A percentile compares a stretch with the other conserved stretches of the same genome.
Conservation (phyloP, 257 asterid genomes). For the Handroanthus guayacan region DNA sequence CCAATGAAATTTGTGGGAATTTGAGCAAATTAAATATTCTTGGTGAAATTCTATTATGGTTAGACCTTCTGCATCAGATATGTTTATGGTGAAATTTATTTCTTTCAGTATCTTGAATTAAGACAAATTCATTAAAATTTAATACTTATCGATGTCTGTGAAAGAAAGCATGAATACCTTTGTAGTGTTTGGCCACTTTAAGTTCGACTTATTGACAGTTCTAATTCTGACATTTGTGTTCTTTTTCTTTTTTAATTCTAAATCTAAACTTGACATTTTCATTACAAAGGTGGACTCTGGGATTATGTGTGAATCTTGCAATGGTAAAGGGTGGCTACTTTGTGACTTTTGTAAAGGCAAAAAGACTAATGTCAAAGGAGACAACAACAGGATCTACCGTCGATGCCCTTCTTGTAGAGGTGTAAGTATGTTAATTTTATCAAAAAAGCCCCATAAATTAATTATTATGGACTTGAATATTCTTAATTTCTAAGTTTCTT, state of each 20-base stretch:
- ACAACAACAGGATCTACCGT: conserved; percentile 65
- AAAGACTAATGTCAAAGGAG: conserved; percentile 70
- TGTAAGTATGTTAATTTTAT: conserved; percentile 47
- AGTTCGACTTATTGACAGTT: not conserved
- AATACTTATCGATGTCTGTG: no score
- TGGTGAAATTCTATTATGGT: no score
- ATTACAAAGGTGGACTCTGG: conserved; percentile 56
- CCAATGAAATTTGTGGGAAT: no score
- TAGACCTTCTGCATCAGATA: no score
- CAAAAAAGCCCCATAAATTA: no score
- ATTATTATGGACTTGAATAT: no score
- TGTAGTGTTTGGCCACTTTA: no score
- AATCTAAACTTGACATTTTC: not conserved
- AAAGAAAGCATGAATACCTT: not conserved
- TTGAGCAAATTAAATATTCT: no score
- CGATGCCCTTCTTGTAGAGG: conserved; percentile 90
- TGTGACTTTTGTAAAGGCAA: conserved; percentile 85
- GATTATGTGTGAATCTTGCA: conserved; percentile 60
- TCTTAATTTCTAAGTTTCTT: no score
- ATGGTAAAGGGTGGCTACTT: conserved; percentile 73
- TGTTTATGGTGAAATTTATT: no score
- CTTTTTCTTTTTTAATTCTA: not conserved
- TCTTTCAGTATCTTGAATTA: no score
- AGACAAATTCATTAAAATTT: no score
- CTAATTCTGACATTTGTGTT: not conserved